phyloP scores from a whole-genome alignment of 1,284 basidiomycete genomes.

The Cutaneotrichosporon spelunceum region DNA sequence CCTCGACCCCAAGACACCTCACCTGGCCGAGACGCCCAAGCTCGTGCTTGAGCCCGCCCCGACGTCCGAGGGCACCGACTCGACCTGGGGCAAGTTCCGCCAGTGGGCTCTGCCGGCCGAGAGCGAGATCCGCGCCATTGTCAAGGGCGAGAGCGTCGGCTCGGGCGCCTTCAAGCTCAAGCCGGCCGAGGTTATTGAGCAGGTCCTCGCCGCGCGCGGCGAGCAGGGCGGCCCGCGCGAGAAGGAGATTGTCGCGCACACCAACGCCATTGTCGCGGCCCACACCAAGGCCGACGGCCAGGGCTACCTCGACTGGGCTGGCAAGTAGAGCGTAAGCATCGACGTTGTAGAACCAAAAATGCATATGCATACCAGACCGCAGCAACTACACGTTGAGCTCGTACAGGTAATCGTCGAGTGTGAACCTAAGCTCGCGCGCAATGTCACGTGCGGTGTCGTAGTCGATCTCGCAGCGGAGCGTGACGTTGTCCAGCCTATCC shows the following conservation, averaged over 20 bases:
- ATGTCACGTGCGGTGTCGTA: constrained; percentile 63
- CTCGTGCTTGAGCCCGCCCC: constrained; percentile 34
- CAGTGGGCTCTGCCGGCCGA: constrained; percentile 48
- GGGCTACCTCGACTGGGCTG: constrained; percentile 44
- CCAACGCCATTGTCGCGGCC: constrained; percentile 33
- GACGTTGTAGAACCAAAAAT: constrained; percentile 14
- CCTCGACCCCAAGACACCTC: constrained; percentile 57
- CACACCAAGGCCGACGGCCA: constrained; percentile 38
- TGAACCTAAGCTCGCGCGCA: constrained; percentile 63
- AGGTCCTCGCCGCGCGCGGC: constrained; percentile 33
- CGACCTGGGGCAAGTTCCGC: constrained; percentile 50
- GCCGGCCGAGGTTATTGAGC: constrained; percentile 40
- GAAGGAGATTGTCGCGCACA: constrained; percentile 32
- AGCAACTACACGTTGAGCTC: constrained; percentile 51
- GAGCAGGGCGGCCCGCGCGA: constrained; percentile 31
- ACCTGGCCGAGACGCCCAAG: constrained; percentile 60
- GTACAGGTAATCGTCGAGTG: constrained; percentile 69
- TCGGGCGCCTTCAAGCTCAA: constrained; percentile 49
- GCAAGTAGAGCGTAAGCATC: constrained; percentile 13
- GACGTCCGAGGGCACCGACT: constrained; percentile 31
- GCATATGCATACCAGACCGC: constrained; percentile 6
- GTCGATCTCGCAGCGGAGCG: constrained; percentile 70
- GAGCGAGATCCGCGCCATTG: constrained; percentile 32
- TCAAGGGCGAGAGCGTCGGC: constrained; percentile 40
- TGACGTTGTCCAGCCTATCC: constrained; percentile 60